phyloP scores from a whole-genome alignment of 140 eudicot genomes.

The Erigeron philadelphicus region DNA sequence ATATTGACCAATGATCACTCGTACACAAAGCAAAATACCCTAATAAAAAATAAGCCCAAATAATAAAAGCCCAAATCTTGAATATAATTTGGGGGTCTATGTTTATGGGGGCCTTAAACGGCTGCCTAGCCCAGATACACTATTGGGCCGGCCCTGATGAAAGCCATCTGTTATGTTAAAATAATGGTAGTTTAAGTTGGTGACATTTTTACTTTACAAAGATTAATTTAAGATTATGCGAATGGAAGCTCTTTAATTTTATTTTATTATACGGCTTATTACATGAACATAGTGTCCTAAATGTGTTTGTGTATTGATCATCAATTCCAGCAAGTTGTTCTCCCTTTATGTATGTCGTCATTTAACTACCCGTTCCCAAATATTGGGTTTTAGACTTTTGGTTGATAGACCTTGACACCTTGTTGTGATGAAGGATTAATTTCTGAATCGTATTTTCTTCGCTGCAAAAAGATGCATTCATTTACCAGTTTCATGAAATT shows the following conservation, averaged over 20 bases:
- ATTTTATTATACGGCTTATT: not conserved
- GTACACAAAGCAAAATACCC: no score
- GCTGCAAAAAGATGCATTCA: not conserved
- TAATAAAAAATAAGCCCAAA: no score
- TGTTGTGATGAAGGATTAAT: slow-evolving; percentile 6
- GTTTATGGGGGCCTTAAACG: no score
- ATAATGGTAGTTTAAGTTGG: not conserved
- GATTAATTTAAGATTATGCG: not conserved
- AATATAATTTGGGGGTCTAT: no score
- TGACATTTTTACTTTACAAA: not conserved
- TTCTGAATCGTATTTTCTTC: not conserved
- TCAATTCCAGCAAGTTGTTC: not conserved
- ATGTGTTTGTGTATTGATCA: not conserved
- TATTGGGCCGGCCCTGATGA: no score
- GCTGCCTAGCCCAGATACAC: no score
- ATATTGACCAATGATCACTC: no score
- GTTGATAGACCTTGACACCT: slow-evolving; percentile 1
- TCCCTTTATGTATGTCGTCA: not conserved
- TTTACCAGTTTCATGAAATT: slow-evolving; percentile 9
- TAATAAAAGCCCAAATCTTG: no score
- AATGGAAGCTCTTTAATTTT: not conserved
- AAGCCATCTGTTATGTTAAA: slow-evolving; percentile 1
- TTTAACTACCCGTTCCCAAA: not conserved
- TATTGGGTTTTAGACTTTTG: slow-evolving; percentile 4
- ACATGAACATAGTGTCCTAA: not conserved